Conservation (phyloP, 2,329 filamentous ascomycete genomes). For the Cercospora sojina region DNA sequence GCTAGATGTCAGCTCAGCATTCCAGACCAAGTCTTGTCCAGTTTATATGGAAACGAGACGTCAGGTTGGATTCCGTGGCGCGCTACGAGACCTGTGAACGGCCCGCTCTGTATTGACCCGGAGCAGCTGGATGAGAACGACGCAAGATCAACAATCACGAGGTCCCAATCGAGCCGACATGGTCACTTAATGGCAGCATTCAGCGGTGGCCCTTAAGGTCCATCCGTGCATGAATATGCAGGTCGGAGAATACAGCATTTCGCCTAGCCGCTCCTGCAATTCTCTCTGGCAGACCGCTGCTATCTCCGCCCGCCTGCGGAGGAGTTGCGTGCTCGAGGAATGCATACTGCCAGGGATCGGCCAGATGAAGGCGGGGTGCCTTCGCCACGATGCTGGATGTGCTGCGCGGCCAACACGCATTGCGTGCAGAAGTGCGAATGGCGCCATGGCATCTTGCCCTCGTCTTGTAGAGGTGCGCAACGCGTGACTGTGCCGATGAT, state of each 20-base stretch:
- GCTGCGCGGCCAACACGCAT: background rate
- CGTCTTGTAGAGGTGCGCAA: background rate
- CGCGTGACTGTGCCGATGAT: background rate
- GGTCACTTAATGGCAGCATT: background rate
- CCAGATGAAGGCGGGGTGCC: background rate
- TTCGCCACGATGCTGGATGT: background rate
- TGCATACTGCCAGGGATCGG: background rate
- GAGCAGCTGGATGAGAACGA: background rate
- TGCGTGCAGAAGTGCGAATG: background rate
- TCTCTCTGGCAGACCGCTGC: background rate
- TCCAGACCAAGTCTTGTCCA: background rate
- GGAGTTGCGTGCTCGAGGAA: background rate
- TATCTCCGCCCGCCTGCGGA: background rate
- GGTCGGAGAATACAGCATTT: constrained; percentile 15
- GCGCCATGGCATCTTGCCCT: background rate
- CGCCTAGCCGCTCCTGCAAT: constrained; percentile 1
- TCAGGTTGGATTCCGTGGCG: background rate
- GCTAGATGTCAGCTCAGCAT: background rate
- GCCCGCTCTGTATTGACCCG: background rate
- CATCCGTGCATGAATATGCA: background rate
- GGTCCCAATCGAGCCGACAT: background rate
- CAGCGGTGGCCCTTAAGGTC: background rate
- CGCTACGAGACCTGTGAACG: background rate
- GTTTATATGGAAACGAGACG: background rate
- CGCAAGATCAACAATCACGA: background rate